Evolutionary conservation across 805 yeast species (phyloP), one percentile per base, ranked within the genome.

Genomic region (Wickerhamiella siamensis): DNA sequence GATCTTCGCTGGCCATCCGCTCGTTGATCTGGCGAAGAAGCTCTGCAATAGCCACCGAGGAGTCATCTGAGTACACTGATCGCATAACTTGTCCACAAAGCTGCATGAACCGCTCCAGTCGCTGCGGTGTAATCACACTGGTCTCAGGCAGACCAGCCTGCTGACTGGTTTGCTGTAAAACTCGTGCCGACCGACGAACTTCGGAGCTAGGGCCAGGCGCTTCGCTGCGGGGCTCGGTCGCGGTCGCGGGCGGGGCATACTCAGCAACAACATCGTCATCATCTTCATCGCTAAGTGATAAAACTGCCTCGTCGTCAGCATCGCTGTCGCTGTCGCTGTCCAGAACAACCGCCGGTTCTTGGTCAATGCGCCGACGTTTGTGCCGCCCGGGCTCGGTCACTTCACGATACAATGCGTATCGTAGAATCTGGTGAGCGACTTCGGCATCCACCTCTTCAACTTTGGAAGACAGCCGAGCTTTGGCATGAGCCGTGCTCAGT

Each of bases 401-500:
- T 57, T 83, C 94, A 58, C 79, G 79, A 68, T 87, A 81, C 49
- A 91, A 65, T 0, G 97, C 88, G 59, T 73, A 91, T 54, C 94
- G 72, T 49, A 91, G 66, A 55, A 91, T 61, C 51, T 79, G 79
- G 51, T 83, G 88, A 4, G 98, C 98, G 31, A 82, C 79, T 48
- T 68, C 63, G 2, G 95, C 94, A 61, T 91, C 98, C 48, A 69
- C 70, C 17, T 71, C 70, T 26, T 78, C 83, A 15, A 91, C 79
- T 1, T 73, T 70, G 51, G 72, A 74, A 18, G 94, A 80, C 43
- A 91, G 66, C 51, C 97, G 72, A n/a, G 88, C 83, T 60, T 91
- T 88, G 9, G 97, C 97, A 61, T 91, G 97, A 0, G 98, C 97
- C 1, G 96, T 83, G 0, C 96, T 70, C 45, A 88, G 67, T 69